These are phyloP conservation scores for Marasmius fiardii DNA, from an alignment of 1,284 basidiomycete genomes.

Conservation along the genomic window DNA sequence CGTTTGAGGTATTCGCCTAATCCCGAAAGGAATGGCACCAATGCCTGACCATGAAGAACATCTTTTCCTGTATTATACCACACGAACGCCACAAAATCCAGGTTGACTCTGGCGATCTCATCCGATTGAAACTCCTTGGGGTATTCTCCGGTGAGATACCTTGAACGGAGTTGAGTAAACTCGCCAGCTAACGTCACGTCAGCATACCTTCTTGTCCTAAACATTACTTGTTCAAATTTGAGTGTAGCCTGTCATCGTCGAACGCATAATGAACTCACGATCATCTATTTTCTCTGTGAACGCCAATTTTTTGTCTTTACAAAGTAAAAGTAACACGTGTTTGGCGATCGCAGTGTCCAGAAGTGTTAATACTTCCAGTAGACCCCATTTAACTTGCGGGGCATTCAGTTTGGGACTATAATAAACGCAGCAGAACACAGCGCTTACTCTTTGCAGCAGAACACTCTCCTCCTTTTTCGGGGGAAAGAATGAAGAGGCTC, in stretches of 20 bases:
- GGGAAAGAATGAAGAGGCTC: not conserved
- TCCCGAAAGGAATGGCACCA: conserved; percentile 3
- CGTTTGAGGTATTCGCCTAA: not conserved
- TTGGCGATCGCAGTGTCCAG: conserved; percentile 16
- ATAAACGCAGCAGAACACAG: not conserved
- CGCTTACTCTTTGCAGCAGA: not conserved
- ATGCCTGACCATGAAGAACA: conserved; percentile 3
- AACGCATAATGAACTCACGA: conserved; percentile 16
- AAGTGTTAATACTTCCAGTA: conserved; percentile 35
- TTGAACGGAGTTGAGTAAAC: not conserved
- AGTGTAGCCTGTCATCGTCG: not conserved
- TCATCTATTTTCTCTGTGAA: conserved; percentile 25
- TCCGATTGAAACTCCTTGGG: not conserved
- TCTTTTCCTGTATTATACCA: conserved; percentile 8
- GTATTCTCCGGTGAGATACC: not conserved
- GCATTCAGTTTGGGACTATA: not conserved
- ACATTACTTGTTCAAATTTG: conserved; percentile 3
- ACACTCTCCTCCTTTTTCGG: not conserved
- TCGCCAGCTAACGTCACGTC: no score
- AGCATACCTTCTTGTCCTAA: conserved; percentile 6
- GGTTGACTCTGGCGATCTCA: conserved; percentile 4
- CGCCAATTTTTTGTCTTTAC: conserved; percentile 19
- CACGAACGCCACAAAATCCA: conserved; percentile 6
- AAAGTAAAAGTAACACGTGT: conserved; percentile 19
- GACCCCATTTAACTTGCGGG: conserved; percentile 27